Conservation (phyloP, 768 basidiomycete species). For the Tylopilus plumbeoviolaceoides region DNA sequence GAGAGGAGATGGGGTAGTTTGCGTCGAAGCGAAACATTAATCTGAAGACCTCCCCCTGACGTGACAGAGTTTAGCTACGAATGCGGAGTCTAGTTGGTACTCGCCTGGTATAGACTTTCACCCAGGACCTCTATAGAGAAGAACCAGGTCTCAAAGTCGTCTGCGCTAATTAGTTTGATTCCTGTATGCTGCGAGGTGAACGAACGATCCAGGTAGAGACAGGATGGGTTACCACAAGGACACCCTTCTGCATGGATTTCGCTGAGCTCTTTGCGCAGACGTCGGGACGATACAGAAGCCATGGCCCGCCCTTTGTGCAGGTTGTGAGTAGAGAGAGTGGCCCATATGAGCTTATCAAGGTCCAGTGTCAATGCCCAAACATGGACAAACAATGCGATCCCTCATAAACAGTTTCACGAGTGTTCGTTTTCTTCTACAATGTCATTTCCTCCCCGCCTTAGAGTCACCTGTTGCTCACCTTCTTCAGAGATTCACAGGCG, state of each 20-base stretch:
- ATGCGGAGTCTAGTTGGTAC: conserved; percentile 4
- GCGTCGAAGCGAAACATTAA: conserved; percentile 80
- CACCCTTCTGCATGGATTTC: conserved; percentile 66
- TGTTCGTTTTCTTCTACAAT: conserved; percentile 19
- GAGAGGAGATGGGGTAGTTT: conserved; percentile 82
- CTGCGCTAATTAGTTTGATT: conserved; percentile 67
- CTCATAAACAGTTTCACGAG: conserved; percentile 24
- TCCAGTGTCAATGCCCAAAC: conserved; percentile 25
- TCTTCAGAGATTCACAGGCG: conserved; percentile 52
- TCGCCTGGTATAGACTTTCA: conserved; percentile 71
- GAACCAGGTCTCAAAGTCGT: conserved; percentile 74
- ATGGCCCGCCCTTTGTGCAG: conserved; percentile 34
- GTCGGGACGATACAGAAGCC: conserved; percentile 59
- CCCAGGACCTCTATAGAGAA: conserved; percentile 83
- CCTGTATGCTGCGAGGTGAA: conserved; percentile 39
- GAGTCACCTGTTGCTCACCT: conserved; percentile 62
- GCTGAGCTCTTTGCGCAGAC: conserved; percentile 66
- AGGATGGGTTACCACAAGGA: conserved; percentile 49
- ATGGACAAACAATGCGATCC: conserved; percentile 33
- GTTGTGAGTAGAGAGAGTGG: conserved; percentile 5
- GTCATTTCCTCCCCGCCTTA: conserved; percentile 55
- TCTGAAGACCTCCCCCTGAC: conserved; percentile 72
- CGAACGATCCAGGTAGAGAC: neutral
- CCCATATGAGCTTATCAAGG: conserved; percentile 7
- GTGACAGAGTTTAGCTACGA: neutral